Evolutionary conservation across 768 basidiomycete genomes (phyloP), one percentile per base, ranked within the genome.

Genomic region (Trametes punicea): DNA sequence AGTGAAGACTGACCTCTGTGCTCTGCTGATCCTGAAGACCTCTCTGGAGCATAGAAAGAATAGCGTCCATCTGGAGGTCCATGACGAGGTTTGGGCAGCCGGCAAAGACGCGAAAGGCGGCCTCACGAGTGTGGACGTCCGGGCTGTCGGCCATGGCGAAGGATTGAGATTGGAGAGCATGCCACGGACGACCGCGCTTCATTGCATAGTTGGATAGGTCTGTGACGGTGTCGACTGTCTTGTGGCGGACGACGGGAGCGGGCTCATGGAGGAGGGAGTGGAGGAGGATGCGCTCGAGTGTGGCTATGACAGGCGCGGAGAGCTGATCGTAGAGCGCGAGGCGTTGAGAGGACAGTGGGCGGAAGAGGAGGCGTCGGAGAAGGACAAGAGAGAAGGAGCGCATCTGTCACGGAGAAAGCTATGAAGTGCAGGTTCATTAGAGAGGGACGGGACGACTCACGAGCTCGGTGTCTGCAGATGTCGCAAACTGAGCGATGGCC

Each of bases 331-430:
- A 92, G 9, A 91, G 76, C 1, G 85, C 15, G 73, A 70, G 7
- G 65, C 66, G 62, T 70, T 75, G 42, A 51, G 63, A 29, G 61
- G 63, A 16, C 64, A 73, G 44, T 62, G 70, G 30, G 69, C 89
- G 81, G 69, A 93, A 92, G 27, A 90, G 80, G 3, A 93, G 77
- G 5, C 90, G 82, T 8, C 90, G 83, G 26, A 91, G 79, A 27
- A 92, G 81, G 9, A 93, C 89, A 26, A 91, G 75, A 2, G 90
- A 89, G 70, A 92, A 91, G 0, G 87, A 88, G 26, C 89, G 84
- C 90, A 92, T 92, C 88, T 90, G 57, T 20, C 31, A 13, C 13
- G 40, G 3, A 27, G 50, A 25, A 10, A 20, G 16, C 29, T 46
- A 13, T 46, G 30, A 4, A 39, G 30, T 34, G 39, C 10, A 26